Conservation (phyloP, 495 filamentous ascomycete species). For the Talaromyces ruber region DNA sequence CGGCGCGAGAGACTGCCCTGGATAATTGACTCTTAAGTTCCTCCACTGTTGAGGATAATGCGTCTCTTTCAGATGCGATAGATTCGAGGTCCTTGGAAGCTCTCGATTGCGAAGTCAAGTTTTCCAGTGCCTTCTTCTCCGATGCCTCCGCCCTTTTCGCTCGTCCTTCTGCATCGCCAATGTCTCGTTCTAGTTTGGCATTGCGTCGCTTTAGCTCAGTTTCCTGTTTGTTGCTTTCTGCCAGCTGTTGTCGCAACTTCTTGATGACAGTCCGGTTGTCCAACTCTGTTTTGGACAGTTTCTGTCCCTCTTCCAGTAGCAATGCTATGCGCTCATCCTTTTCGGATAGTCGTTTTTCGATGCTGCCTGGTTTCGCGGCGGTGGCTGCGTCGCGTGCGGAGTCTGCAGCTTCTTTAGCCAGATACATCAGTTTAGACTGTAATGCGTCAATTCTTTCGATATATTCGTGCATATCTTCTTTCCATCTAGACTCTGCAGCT, state of each 20-base stretch:
- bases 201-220: conserved; percentile 40
- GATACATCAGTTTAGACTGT: conserved; percentile 80
- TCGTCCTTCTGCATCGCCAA: conserved; percentile 47
- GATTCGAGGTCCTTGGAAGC: conserved; percentile 63
- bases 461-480: conserved; percentile 73
- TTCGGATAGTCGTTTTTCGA: conserved; percentile 72
- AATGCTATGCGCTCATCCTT: conserved; percentile 86
- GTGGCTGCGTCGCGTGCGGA: conserved; percentile 56
- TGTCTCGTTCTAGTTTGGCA: conserved; percentile 60
- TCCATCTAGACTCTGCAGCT: conserved; percentile 52
- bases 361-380: conserved; percentile 50
- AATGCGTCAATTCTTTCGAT: conserved; percentile 89
- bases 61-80: conserved; percentile 55
- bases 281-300: conserved; percentile 75
- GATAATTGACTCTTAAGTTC: conserved; percentile 64
- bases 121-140: conserved; percentile 57
- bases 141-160: conserved; percentile 56
- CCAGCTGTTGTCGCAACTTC: conserved; percentile 64
- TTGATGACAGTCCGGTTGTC: conserved; percentile 76
- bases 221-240: conserved; percentile 44
- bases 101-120: conserved; percentile 54
- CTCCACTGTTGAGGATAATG: conserved; percentile 54
- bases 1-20: conserved; percentile 57
- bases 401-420: conserved; percentile 70
- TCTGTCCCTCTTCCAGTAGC: conserved; percentile 88